Evolutionary conservation across 2,329 filamentous ascomycete genomes (phyloP), one percentile per base, ranked within the genome.

Genomic region (Teratosphaeria viscida): DNA sequence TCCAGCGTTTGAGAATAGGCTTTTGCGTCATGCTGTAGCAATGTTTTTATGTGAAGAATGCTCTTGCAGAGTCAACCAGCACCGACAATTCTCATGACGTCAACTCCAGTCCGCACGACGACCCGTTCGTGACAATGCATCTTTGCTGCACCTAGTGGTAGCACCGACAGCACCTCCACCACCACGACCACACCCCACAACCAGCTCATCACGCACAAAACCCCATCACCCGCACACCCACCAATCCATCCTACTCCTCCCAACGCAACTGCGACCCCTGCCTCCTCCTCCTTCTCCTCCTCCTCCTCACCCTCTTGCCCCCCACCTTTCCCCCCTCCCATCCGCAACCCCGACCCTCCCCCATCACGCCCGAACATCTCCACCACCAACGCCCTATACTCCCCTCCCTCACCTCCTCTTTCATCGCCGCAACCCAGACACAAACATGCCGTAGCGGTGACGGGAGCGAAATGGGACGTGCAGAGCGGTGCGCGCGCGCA

Each of bases 1-100:
- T 63, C 59, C 59, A 59, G 39, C 59, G 49, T 63, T 54, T 32
- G 34, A 32, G 53, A 39, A 32, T 19, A 32, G 29, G 29, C 7
- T 32, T 23, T 32, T 29, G 52, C 16, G 52, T 32, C 6, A 32
- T 32, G 29, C 29, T 32, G 7, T 54, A 29, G 14, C 52, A 16
- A 54, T 4, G 5, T 14, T 54, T 12, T 16, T 54, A 27, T 29
- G 12, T 29, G n/a, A 29, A 12, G 52, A 54, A 26, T 11, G 8
- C 6, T 54, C 6, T 6, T n/a, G 4, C 32, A 35, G 5, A 14
- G 27, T 14, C 14, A 32, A 19, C 4, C 19, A 32, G 29, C 29
- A 32, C 7, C 29, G 7, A 32, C 4, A 32, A 7, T 0, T 32
- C 29, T 32, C 5, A 32, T 32, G 4, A 5, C 29, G 1, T 2